Evolutionary conservation across 768 basidiomycete species (phyloP).

Genomic region (Phaeotremella skinneri): DNA sequence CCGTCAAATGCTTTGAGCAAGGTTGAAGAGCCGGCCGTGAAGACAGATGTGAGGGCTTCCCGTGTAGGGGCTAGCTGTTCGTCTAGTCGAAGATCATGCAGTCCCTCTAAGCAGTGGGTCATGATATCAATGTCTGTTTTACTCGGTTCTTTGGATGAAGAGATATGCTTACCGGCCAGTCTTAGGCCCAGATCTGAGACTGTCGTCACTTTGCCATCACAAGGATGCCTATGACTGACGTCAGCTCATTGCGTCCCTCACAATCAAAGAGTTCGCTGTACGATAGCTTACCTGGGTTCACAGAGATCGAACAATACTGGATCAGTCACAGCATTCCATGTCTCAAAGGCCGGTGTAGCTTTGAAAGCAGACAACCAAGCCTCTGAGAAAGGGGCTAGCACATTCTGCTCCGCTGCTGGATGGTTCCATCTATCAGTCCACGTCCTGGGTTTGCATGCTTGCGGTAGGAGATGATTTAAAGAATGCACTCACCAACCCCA

Average conservation of each 20-base stretch:
- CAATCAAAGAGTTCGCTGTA: background rate
- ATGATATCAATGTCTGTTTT: background rate
- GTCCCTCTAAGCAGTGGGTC: conserved; percentile 60
- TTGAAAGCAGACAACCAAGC: conserved; percentile 86
- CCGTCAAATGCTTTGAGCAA: conserved; percentile 90
- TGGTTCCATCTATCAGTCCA: background rate
- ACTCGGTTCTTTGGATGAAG: background rate
- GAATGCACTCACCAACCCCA: conserved; percentile 36
- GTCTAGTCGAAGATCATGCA: conserved; percentile 88
- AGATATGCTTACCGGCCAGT: conserved; percentile 57
- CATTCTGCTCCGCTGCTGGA: conserved; percentile 17
- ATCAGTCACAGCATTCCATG: conserved; percentile 90
- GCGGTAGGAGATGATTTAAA: background rate
- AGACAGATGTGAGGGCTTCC: conserved; percentile 80
- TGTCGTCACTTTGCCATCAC: conserved; percentile 81
- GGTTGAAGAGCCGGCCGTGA: conserved; percentile 57
- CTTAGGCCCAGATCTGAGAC: conserved; percentile 89
- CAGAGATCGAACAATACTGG: conserved; percentile 90
- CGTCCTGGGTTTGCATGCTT: conserved; percentile 20
- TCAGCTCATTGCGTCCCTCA: background rate
- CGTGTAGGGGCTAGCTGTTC: conserved; percentile 90
- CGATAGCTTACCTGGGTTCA: conserved; percentile 71
- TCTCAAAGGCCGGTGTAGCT: conserved; percentile 77
- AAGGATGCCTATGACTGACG: conserved; percentile 69
- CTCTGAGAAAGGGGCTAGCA: conserved; percentile 72